Conservation (phyloP, 2,329 filamentous ascomycete species). For the Exophiala bonariae region DNA sequence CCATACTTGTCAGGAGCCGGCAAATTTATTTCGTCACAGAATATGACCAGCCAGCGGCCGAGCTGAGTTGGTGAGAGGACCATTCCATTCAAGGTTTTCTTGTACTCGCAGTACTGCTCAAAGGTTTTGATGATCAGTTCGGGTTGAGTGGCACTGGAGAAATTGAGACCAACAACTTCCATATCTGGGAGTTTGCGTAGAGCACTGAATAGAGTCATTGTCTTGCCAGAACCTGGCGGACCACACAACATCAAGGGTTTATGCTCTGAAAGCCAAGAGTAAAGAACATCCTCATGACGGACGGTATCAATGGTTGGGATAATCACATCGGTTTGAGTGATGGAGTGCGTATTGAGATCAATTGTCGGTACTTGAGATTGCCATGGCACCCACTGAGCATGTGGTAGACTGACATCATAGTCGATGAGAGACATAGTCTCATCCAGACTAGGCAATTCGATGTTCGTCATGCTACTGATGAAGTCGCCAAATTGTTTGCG, state of each 20-base stretch:
- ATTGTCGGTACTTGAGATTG: constrained; percentile 91
- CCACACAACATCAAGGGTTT: constrained; percentile 96
- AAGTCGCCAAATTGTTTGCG: constrained; percentile 88
- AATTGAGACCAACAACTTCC: constrained; percentile 98
- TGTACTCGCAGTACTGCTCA: constrained; percentile 99
- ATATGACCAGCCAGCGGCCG: constrained; percentile 95
- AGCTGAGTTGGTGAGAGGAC: constrained; percentile 95
- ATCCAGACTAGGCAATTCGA: constrained; percentile 78
- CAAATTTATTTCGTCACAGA: constrained; percentile 99
- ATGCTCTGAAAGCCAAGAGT: constrained; percentile 98
- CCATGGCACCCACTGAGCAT: constrained; percentile 88
- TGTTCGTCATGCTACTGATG: constrained; percentile 76
- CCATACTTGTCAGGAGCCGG: constrained; percentile 97
- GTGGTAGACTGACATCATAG: constrained; percentile 85
- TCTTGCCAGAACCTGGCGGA: constrained; percentile 97
- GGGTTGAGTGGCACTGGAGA: constrained; percentile 96
- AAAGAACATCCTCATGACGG: constrained; percentile 96
- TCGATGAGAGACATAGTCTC: constrained; percentile 87
- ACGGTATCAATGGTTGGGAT: constrained; percentile 98
- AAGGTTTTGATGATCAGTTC: constrained; percentile 99
- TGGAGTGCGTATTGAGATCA: constrained; percentile 97
- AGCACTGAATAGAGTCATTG: constrained; percentile 98
- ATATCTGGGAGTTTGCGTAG: constrained; percentile 96
- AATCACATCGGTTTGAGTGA: constrained; percentile 96
- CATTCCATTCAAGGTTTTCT: constrained; percentile 95